Conservation (phyloP, 805 yeast species). For the Lachancea mirantina region DNA sequence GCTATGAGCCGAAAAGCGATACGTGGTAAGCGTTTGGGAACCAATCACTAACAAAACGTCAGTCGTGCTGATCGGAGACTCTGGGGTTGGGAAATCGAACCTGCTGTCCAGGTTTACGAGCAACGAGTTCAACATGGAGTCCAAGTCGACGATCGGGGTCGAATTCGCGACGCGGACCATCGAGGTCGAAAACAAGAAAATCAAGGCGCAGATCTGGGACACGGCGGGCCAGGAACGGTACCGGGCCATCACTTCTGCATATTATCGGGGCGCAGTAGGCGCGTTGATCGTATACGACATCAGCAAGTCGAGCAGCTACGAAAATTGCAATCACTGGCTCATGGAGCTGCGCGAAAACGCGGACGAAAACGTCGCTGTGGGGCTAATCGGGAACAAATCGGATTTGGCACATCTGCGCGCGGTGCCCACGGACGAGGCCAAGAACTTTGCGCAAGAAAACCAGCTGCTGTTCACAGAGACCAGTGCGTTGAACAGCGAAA, state of each 20-base stretch:
- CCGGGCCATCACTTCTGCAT: constrained; percentile 95
- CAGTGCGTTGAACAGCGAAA: constrained; percentile 86
- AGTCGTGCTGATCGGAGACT: constrained; percentile 93
- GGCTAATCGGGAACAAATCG: constrained; percentile 85
- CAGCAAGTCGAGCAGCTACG: constrained; percentile 81
- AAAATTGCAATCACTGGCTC: constrained; percentile 80
- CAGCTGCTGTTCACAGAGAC: constrained; percentile 91
- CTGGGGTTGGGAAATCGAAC: constrained; percentile 96
- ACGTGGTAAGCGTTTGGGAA: background rate
- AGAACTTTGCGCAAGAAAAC: constrained; percentile 88
- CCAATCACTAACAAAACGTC: background rate
- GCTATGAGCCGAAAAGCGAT: background rate
- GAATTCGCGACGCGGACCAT: constrained; percentile 96
- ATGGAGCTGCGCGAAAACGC: constrained; percentile 89
- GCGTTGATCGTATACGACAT: constrained; percentile 94
- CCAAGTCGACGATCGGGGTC: constrained; percentile 93
- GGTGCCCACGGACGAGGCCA: constrained; percentile 96
- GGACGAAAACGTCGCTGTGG: constrained; percentile 90
- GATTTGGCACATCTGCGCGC: constrained; percentile 91
- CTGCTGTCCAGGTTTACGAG: constrained; percentile 88
- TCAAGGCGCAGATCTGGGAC: constrained; percentile 94
- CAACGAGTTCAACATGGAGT: constrained; percentile 90
- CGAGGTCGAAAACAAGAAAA: constrained; percentile 74
- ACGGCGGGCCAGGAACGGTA: constrained; percentile 99
- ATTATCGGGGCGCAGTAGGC: constrained; percentile 97